These are phyloP conservation scores for Blastobotrys buckinghamii DNA, from an alignment of 1,139 yeast genomes.

Conservation along the genomic window DNA sequence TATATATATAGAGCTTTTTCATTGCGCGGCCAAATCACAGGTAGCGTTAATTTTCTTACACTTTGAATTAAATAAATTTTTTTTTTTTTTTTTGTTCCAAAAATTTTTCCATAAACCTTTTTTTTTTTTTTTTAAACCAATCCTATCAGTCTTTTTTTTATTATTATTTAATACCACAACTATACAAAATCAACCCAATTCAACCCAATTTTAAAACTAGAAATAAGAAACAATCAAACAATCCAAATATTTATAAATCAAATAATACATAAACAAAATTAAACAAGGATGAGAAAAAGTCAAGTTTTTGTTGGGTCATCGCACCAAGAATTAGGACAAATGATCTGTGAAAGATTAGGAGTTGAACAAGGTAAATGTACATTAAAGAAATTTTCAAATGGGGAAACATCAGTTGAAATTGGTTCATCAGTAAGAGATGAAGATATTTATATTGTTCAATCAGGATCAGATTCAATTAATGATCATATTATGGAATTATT, in stretches of 20 bases:
- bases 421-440: slow-evolving; percentile 95
- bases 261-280: no score
- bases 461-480: slow-evolving; percentile 83
- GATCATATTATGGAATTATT: slow-evolving; percentile 96
- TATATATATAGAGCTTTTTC: no score
- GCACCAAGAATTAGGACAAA: slow-evolving; percentile 87
- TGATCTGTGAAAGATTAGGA: slow-evolving; percentile 86
- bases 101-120: neutral
- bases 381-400: slow-evolving; percentile 86
- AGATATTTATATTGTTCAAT: slow-evolving; percentile 92
- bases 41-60: neutral
- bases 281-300: slow-evolving; percentile 74
- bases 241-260: no score
- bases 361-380: slow-evolving; percentile 95
- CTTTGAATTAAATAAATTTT: no score
- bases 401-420: slow-evolving; percentile 94
- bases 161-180: neutral
- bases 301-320: slow-evolving; percentile 95
- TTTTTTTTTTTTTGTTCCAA: no score
- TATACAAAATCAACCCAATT: neutral
- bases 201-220: neutral
- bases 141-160: neutral
- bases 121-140: neutral
- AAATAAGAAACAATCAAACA: neutral
- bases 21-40: neutral